Percentiles rank a stretch among this genome's conserved stretches.
These are phyloP conservation scores for Agaricus blazei DNA, from an alignment of 768 basidiomycete genomes.

Conservation along the genomic window DNA sequence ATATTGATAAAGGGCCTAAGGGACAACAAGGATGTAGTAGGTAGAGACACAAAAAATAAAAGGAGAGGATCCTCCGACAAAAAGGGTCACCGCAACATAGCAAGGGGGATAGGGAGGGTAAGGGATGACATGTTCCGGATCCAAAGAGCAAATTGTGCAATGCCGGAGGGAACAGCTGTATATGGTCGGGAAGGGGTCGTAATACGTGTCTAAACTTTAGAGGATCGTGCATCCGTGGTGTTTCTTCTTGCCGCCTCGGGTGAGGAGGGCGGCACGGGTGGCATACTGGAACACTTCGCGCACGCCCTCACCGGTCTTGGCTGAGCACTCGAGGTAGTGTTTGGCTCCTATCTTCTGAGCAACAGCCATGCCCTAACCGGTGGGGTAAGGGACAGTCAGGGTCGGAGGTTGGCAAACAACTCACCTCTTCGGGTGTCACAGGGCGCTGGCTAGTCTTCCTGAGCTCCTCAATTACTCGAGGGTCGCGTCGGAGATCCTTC, in stretches of 20 bases:
- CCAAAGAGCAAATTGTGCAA: neutral
- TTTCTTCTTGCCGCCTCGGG: conserved; percentile 40
- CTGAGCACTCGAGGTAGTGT: conserved; percentile 97
- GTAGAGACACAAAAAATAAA: conserved; percentile 6
- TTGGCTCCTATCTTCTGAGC: conserved; percentile 95
- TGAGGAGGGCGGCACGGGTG: conserved; percentile 85
- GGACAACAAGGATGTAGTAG: conserved; percentile 5
- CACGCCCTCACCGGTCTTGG: conserved; percentile 94
- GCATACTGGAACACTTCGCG: conserved; percentile 98
- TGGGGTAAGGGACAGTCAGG: neutral
- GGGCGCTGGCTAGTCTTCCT: conserved; percentile 92
- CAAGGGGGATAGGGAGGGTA: neutral
- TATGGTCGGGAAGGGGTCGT: neutral
- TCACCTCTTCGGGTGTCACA: conserved; percentile 88
- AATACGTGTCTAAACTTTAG: conserved; percentile 13
- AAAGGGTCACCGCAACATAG: conserved; percentile 1
- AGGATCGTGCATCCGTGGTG: conserved; percentile 25
- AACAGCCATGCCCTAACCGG: conserved; percentile 79
- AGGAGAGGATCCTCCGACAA: conserved; percentile 1
- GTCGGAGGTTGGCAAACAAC: conserved; percentile 13
- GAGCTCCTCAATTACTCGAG: conserved; percentile 89
- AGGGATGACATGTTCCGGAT: neutral
- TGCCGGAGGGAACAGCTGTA: neutral
- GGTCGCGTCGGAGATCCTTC: conserved; percentile 95
- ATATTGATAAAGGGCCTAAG: conserved; percentile 5